These are phyloP conservation scores for Cubamyces sp. DNA, from an alignment of 768 basidiomycete genomes.

Conservation along the genomic window DNA sequence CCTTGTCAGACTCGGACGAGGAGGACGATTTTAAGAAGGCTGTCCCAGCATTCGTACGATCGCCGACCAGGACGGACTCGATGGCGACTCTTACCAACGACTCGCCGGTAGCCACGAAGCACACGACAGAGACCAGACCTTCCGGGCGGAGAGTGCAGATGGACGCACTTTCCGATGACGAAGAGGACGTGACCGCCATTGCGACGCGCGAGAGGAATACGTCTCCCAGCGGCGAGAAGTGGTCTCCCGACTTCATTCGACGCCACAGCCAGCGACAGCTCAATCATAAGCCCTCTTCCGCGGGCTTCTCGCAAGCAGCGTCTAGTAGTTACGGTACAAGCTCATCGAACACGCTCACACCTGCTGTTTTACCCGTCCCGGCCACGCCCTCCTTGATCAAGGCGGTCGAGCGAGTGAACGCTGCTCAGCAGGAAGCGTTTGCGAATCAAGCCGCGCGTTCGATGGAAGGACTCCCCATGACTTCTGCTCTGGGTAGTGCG, in stretches of 20 bases:
- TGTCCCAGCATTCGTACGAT: conserved; percentile 21
- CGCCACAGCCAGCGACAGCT: conserved; percentile 37
- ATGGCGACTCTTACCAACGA: conserved; percentile 33
- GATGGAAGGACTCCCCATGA: conserved; percentile 15
- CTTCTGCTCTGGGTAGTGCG: neutral
- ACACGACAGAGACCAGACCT: neutral
- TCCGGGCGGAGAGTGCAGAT: neutral
- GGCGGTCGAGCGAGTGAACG: conserved; percentile 61
- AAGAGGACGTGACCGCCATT: conserved; percentile 34
- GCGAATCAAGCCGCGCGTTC: conserved; percentile 19
- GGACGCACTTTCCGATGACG: conserved; percentile 35
- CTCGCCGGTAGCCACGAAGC: conserved; percentile 3
- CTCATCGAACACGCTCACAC: conserved; percentile 24
- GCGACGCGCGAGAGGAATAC: neutral
- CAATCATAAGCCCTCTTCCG: conserved; percentile 25
- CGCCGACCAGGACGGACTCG: conserved; percentile 28
- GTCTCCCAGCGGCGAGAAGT: conserved; percentile 31
- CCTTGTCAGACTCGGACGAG: conserved; percentile 28
- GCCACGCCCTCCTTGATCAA: conserved; percentile 67
- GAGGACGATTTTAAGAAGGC: conserved; percentile 40
- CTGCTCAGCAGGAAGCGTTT: conserved; percentile 59
- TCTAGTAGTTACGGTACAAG: conserved; percentile 20
- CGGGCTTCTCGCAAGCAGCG: conserved; percentile 31
- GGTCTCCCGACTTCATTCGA: conserved; percentile 56
- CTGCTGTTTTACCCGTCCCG: conserved; percentile 47